These are phyloP conservation scores for Tarenaya hassleriana DNA, from an alignment of 345 rosid genomes.

Conservation along the genomic window DNA sequence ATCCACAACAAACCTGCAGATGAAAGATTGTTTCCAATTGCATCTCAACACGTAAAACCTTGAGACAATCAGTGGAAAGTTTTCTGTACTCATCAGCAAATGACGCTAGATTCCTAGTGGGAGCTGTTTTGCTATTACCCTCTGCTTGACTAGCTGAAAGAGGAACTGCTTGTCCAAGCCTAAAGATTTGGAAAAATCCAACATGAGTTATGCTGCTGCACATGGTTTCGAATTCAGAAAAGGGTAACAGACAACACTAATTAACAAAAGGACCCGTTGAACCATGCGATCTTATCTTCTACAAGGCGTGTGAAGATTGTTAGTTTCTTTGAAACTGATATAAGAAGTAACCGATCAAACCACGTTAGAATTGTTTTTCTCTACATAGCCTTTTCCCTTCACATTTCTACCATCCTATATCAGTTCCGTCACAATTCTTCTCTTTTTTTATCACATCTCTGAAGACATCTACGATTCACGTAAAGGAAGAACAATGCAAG, in stretches of 20 bases:
- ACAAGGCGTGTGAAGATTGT: slow-evolving; percentile 6
- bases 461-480: slow-evolving; percentile 13
- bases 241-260: slow-evolving; percentile 2
- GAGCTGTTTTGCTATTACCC: slow-evolving; percentile 37
- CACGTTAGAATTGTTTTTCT: slow-evolving; percentile 9
- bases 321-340: slow-evolving; percentile 12
- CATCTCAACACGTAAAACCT: slow-evolving; percentile 98
- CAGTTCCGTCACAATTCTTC: not conserved
- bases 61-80: slow-evolving; percentile 91
- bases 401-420: slow-evolving; percentile 3
- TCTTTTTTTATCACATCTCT: slow-evolving; percentile 10
- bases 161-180: slow-evolving; percentile 65
- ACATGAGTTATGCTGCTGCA: slow-evolving; percentile 13
- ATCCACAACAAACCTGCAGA: slow-evolving; percentile 62
- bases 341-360: slow-evolving; percentile 13
- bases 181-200: slow-evolving; percentile 27
- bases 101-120: slow-evolving; percentile 54
- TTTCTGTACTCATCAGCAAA: slow-evolving; percentile 91
- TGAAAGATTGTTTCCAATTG: slow-evolving; percentile 90
- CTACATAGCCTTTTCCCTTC: slow-evolving; percentile 7
- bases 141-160: slow-evolving; percentile 47
- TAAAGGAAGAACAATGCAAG: slow-evolving; percentile 13
- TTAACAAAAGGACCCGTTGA: slow-evolving; percentile 11
- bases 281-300: slow-evolving; percentile 19
- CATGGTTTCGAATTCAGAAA: slow-evolving; percentile 1